Conservation (phyloP, 495 filamentous ascomycete species). For the Rhypophila decipiens region DNA sequence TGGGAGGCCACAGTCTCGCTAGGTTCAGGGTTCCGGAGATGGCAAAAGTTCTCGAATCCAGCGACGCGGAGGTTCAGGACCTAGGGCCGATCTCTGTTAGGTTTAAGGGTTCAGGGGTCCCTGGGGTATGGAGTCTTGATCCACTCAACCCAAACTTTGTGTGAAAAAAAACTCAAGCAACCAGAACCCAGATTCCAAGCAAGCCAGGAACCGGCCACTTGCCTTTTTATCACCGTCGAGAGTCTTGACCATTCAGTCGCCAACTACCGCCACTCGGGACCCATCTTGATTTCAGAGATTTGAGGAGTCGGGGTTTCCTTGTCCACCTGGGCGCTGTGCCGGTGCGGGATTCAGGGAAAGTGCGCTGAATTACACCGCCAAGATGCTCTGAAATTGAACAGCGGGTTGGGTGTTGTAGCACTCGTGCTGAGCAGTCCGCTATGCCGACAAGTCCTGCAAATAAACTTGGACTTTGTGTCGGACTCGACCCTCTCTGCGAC, state of each 20-base stretch:
- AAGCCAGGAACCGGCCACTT: too few relatives aligned
- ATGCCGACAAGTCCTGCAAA: neutral
- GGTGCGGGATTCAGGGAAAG: neutral
- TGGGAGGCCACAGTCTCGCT: too few relatives aligned
- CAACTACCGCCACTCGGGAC: neutral
- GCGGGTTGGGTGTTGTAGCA: neutral
- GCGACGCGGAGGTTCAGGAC: too few relatives aligned
- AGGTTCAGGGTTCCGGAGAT: too few relatives aligned
- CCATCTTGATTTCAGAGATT: neutral
- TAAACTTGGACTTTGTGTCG: neutral
- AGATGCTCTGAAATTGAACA: neutral
- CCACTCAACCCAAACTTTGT: too few relatives aligned
- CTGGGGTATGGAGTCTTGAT: neutral
- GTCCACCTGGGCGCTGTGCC: neutral
- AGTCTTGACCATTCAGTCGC: too few relatives aligned
- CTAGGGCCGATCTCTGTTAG: too few relatives aligned
- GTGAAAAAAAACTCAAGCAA: too few relatives aligned
- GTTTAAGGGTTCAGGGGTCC: too few relatives aligned
- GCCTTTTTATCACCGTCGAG: neutral
- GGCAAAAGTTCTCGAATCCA: too few relatives aligned
- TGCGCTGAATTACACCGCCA: neutral
- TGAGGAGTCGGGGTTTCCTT: neutral
- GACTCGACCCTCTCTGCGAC: too few relatives aligned
- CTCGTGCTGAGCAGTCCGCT: neutral
- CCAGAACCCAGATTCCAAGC: too few relatives aligned